Base-by-base conservation (phyloP, 148 eudicot genomes). In the Rhododendron ferrugineum region DNA sequence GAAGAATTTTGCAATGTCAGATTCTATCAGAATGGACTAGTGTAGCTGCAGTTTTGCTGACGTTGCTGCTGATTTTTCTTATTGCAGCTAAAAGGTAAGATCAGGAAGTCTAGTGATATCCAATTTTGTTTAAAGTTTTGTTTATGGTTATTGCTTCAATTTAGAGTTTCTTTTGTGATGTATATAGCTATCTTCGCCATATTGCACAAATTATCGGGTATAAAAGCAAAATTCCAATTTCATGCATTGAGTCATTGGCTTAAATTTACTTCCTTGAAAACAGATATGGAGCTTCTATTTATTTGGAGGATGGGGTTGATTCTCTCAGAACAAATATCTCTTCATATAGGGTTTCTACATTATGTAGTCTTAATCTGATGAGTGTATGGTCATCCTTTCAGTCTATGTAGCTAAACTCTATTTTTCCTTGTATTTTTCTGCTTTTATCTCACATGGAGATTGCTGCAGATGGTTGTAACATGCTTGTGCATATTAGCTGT, bases 401-500 rank as follows among this genome's bases (percentile, higher is more conserved):
- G 50, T 47, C 30, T 75, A 58, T 86, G 74, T 76, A 22, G 84
- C 75, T 40, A 44, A 64, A 75, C 80, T 78, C 49, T 82, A 26
- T 70, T 32, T 62, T 77, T 86, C 86, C 46, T 78, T 85, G 28
- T 86, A 37, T 40, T 49, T 28, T 52, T 78, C 74, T 82, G 23
- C 52, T 86, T 89, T 81, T 86, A 34, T 87, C 91, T 90, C 81
- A 90, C 87, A 84, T 85, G 90, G 87, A 84, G 82, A 87, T 62
- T 91, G 86, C 73, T 91, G 95, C 93, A 97, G 99, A 94, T 95
- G 98, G 83, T 93, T 83, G 79, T 90, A 40, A 92, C 99, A 86
- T 94, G 94, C 91, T 44, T 93, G 84, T 92, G 96, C 88, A 97
- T 97, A 84, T 92, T 97, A 89, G 98, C 95, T 83, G 99, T 97